A percentile compares a stretch with the other conserved stretches of the same genome.
Conservation (phyloP, 75 land plant genomes). For the Pinus tabuliformis region DNA sequence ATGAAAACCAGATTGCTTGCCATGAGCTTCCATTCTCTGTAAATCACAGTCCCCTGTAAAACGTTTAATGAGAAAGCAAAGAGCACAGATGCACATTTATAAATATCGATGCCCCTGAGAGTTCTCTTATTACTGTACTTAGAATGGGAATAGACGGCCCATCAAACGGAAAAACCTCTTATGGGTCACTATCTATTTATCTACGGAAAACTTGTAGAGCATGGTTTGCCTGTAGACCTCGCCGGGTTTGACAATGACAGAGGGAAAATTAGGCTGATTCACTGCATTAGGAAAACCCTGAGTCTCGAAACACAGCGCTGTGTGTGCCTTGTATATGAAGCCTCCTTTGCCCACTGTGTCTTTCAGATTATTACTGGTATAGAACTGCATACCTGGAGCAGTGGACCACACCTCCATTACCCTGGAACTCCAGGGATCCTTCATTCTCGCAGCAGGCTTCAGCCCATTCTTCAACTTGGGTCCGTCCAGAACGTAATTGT, state of each 20-base stretch:
- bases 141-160: too few species aligned
- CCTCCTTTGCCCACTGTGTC: constrained; percentile 56
- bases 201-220: constrained; percentile 21
- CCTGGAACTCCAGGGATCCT: constrained; percentile 38
- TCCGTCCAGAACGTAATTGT: constrained; percentile 59
- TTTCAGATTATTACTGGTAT: constrained; percentile 38
- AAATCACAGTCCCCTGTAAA: too few species aligned
- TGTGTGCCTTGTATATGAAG: constrained; percentile 26
- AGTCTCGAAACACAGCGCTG: constrained; percentile 63
- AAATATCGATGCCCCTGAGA: too few species aligned
- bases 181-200: too few species aligned
- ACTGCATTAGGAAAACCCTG: constrained; percentile 76
- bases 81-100: too few species aligned
- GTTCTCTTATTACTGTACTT: too few species aligned
- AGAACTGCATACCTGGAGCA: constrained; percentile 68
- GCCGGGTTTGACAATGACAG: constrained; percentile 61
- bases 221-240: constrained; percentile 39
- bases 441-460: constrained; percentile 42
- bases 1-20: too few species aligned
- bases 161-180: too few species aligned
- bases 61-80: too few species aligned
- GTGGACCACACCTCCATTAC: constrained; percentile 53
- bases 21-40: too few species aligned
- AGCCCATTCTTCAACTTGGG: constrained; percentile 10
- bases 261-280: constrained; percentile 72